Percentiles rank a stretch among this genome's conserved stretches.
Evolutionary conservation across 768 basidiomycete species (phyloP).

Genomic region (Leccinum longicurvipes): DNA sequence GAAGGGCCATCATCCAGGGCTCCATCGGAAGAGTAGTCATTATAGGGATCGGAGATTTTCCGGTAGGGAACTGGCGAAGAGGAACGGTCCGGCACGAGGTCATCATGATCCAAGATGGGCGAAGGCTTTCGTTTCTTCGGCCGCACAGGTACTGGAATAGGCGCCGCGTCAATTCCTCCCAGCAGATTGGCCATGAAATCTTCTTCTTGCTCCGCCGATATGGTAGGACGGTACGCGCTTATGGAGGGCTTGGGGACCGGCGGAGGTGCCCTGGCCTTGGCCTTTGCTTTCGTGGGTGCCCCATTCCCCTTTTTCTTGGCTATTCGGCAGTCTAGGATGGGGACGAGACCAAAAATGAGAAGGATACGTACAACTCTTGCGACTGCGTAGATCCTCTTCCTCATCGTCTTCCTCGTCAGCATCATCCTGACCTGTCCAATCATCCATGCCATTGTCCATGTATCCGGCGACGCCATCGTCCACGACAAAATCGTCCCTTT

Average conservation of each 20-base stretch:
- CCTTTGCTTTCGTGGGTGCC: constrained; percentile 34
- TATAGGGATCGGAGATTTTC: constrained; percentile 30
- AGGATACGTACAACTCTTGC: constrained; percentile 39
- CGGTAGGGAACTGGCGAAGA: constrained; percentile 43
- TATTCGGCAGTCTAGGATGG: constrained; percentile 12
- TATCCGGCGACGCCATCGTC: constrained; percentile 93
- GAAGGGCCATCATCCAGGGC: constrained; percentile 21
- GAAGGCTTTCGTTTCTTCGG: constrained; percentile 71
- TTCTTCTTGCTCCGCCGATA: constrained; percentile 75
- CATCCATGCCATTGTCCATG: constrained; percentile 95
- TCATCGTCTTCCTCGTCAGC: constrained; percentile 56
- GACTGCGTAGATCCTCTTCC: constrained; percentile 31
- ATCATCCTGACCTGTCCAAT: constrained; percentile 68
- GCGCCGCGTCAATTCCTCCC: constrained; percentile 59
- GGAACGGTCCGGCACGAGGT: constrained; percentile 23
- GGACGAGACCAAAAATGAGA: background rate
- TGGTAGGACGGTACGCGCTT: constrained; percentile 74
- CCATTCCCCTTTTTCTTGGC: constrained; percentile 27
- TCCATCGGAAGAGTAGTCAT: constrained; percentile 36
- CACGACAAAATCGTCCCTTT: constrained; percentile 89
- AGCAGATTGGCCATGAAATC: constrained; percentile 88
- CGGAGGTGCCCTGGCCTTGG: constrained; percentile 45
- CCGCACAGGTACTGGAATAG: constrained; percentile 34
- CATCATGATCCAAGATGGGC: constrained; percentile 40
- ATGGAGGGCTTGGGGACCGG: constrained; percentile 56